Evolutionary conservation across 257 asterid species (phyloP), one percentile per base, ranked within the genome.

Genomic region (Rauvolfia tetraphylla): DNA sequence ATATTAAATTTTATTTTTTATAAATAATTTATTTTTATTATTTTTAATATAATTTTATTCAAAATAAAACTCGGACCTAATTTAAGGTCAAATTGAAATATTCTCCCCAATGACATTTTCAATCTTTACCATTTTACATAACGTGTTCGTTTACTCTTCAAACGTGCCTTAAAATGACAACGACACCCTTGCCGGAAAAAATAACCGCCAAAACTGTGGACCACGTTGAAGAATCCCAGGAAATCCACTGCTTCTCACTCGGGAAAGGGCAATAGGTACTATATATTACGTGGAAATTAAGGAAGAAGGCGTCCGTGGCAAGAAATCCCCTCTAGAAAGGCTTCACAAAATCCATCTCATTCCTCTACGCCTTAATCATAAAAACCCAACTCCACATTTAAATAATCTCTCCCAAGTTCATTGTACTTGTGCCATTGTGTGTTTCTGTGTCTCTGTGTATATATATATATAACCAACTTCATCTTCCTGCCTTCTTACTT

Each of bases 251-350:
- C 17, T 20, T 5, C 56, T 15, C 3, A n/a, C n/a, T n/a, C n/a
- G n/a, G n/a, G n/a, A n/a, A n/a, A n/a, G n/a, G n/a, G n/a, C n/a
- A n/a, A n/a, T n/a, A n/a, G n/a, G n/a, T n/a, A n/a, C 8, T 20
- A 41, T n/a, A 41, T 25, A 54, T 73, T 9, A 7, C 69, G 74
- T 36, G 48, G 29, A 71, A 31, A 72, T 31, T 83, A 83, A 82
- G 74, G 31, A 59, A 79, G 86, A 81, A 86, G 88, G 87, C 93
- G 96, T 90, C 86, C 82, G 39, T 82, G 84, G 80, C 88, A 90
- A 90, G 97, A 82, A 87, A 89, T 67, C 85, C 78, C 83, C 66
- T 41, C 48, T 74, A 75, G 68, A 15, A 77, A 56, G 17, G 75
- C 73, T 44, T 42, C 71, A 17, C 74, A 53, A 48, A 69, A 14